phyloP scores from a whole-genome alignment of 345 rosid genomes.

The Syzygium aromaticum region DNA sequence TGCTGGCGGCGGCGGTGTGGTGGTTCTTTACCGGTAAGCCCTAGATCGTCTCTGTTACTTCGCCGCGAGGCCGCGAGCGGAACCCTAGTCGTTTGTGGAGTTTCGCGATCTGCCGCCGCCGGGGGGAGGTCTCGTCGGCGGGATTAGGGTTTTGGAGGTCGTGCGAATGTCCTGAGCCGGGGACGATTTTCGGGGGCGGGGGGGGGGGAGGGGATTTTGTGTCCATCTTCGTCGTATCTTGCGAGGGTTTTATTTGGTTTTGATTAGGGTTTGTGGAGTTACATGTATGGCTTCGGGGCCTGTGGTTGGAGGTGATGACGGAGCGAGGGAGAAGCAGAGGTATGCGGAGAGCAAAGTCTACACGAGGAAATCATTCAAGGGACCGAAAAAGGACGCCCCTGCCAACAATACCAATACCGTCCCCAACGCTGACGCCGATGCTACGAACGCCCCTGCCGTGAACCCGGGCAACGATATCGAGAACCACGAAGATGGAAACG shows the following conservation, averaged over 20 bases:
- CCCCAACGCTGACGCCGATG: background rate
- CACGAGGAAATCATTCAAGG: constrained; percentile 65
- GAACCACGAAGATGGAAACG: background rate
- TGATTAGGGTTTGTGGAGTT: constrained; percentile 34
- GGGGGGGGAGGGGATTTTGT: background rate
- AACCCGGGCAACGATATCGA: background rate
- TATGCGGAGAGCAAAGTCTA: constrained; percentile 58
- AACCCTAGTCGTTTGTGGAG: background rate
- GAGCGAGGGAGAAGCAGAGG: constrained; percentile 56
- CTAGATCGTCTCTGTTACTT: background rate
- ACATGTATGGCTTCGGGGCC: constrained; percentile 96
- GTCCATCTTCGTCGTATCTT: background rate
- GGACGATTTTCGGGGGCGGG: background rate
- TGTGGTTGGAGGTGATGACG: constrained; percentile 55
- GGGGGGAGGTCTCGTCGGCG: constrained; percentile 5
- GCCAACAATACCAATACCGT: background rate
- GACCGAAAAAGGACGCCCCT: constrained; percentile 20
- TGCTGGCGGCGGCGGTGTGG: background rate
- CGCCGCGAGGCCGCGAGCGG: background rate
- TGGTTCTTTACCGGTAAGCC: background rate
- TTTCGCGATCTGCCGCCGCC: background rate
- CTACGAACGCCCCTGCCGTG: background rate
- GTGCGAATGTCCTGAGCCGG: background rate
- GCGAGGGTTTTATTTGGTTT: background rate
- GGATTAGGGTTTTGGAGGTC: constrained; percentile 28